Evolutionary conservation across 352 stramenopile species (phyloP).

Genomic region (Globisporangium middletonii): DNA sequence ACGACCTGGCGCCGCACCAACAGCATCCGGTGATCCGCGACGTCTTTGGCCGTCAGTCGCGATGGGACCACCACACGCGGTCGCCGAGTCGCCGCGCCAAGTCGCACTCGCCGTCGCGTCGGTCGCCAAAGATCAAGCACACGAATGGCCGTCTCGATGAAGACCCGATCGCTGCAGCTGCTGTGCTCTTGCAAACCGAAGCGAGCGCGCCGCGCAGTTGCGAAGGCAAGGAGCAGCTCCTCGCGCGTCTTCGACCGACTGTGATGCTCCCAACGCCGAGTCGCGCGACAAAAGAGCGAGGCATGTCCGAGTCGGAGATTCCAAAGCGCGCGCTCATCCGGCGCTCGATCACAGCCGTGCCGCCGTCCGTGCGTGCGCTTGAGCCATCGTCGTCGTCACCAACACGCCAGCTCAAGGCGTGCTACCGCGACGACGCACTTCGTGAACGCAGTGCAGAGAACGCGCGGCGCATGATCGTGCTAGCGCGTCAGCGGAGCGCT

Average conservation of each 20-base stretch:
- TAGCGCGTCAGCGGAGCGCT: slow-evolving; percentile 3
- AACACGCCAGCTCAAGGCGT: slow-evolving; percentile 19
- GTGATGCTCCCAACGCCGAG: background rate
- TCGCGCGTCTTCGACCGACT: background rate
- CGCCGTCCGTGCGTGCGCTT: background rate
- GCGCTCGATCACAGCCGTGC: slow-evolving; percentile 1
- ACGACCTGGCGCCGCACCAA: background rate
- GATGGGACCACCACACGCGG: background rate
- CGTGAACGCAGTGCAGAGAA: slow-evolving; percentile 21
- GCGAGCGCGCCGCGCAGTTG: too few relatives aligned
- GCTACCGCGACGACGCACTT: slow-evolving; percentile 21
- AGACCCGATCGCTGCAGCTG: slow-evolving; percentile 1
- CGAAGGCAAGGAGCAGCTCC: slow-evolving; percentile 1
- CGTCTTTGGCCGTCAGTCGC: background rate
- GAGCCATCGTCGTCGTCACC: background rate
- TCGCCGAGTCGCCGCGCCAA: slow-evolving; percentile 11
- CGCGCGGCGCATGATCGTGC: slow-evolving; percentile 23
- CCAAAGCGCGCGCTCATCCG: slow-evolving; percentile 2
- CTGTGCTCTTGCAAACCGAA: too few relatives aligned
- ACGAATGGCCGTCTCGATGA: slow-evolving; percentile 20
- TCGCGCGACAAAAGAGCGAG: background rate
- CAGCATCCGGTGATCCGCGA: background rate
- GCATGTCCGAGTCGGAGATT: background rate
- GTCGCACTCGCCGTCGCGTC: slow-evolving; percentile 19
- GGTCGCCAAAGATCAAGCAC: slow-evolving; percentile 23